A percentile compares a stretch with the other conserved stretches of the same genome.
These are phyloP conservation scores for Fraxinus quadrangulata DNA, from an alignment of 257 asterid genomes.

Conservation along the genomic window DNA sequence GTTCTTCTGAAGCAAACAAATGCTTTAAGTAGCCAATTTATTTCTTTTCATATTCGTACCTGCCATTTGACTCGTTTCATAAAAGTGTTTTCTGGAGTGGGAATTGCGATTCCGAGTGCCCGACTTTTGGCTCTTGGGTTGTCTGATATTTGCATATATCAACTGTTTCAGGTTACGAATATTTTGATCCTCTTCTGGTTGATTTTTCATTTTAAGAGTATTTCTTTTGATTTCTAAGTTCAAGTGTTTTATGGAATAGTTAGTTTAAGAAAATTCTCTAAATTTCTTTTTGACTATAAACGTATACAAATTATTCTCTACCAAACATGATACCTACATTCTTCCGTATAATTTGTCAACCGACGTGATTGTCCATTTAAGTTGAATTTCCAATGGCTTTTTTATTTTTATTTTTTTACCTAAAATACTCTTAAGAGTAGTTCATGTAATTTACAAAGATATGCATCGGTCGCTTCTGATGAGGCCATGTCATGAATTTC, in stretches of 20 bases:
- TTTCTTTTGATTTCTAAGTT: not conserved
- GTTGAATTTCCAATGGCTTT: not conserved
- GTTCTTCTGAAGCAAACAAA: not conserved
- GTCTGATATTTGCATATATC: not conserved
- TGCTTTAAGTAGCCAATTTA: not conserved
- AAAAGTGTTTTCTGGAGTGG: not conserved
- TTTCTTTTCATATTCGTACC: not conserved
- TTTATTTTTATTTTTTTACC: too few relatives aligned
- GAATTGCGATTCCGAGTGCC: not conserved
- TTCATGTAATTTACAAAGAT: not conserved
- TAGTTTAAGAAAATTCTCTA: not conserved
- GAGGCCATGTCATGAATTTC: constrained; percentile 22
- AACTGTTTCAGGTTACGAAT: not conserved
- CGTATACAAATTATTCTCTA: not conserved
- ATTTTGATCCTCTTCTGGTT: not conserved
- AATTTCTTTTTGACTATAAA: not conserved
- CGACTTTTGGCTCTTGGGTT: not conserved
- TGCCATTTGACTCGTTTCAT: not conserved
- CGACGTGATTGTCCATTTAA: not conserved
- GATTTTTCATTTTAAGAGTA: not conserved
- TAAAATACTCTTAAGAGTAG: not conserved
- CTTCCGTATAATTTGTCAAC: not conserved
- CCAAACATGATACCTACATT: not conserved
- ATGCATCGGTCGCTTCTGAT: constrained; percentile 6
- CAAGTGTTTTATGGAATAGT: not conserved